Conservation (phyloP, 306 rosid genomes). For the Leucaena leucocephala region DNA sequence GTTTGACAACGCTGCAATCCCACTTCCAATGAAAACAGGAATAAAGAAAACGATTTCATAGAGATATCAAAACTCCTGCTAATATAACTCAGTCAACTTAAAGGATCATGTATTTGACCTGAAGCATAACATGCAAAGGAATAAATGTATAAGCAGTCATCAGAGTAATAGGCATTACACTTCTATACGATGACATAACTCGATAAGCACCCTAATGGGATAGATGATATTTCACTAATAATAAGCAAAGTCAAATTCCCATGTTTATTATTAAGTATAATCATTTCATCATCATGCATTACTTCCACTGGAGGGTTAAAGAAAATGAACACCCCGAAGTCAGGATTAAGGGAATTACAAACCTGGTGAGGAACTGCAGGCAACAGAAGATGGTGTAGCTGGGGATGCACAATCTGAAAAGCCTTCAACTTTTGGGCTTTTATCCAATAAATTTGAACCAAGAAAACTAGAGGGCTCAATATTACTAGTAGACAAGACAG, state of each 20-base stretch:
- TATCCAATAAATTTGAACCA: constrained; percentile 62
- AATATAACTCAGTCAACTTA: neutral
- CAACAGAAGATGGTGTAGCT: constrained; percentile 95
- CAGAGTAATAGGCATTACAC: constrained; percentile 12
- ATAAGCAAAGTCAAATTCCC: constrained; percentile 10
- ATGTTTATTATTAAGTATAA: neutral
- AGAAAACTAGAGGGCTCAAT: constrained; percentile 52
- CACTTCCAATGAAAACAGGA: neutral
- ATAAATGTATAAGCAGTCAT: neutral
- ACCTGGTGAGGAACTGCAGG: constrained; percentile 99
- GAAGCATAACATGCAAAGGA: neutral
- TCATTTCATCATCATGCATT: neutral
- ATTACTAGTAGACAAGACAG: constrained; percentile 47
- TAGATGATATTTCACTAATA: neutral
- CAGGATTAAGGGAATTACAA: neutral
- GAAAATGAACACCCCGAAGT: neutral
- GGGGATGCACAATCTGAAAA: constrained; percentile 88
- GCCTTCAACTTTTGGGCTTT: constrained; percentile 64
- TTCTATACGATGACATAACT: neutral
- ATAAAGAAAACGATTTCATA: constrained; percentile 3
- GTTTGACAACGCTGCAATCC: neutral
- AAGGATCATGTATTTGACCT: neutral
- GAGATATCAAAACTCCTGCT: neutral
- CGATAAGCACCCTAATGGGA: neutral
- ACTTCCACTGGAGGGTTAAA: neutral